phyloP scores from a whole-genome alignment of 2,329 filamentous ascomycete species.

The Akanthomyces lecanii region DNA sequence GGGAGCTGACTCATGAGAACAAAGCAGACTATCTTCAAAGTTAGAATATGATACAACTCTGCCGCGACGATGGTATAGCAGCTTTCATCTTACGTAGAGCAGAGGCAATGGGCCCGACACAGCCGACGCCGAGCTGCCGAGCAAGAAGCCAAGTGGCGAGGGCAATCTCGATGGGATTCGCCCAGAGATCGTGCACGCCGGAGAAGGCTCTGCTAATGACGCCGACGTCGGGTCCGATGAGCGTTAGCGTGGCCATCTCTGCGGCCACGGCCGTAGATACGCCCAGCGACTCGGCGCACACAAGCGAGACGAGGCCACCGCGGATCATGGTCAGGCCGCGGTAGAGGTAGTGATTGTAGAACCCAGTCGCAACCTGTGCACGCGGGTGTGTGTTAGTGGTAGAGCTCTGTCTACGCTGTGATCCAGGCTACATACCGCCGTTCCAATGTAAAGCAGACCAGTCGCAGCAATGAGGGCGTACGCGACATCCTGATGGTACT shows the following conservation, averaged over 20 bases:
- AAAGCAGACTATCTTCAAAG: conserved; percentile 15
- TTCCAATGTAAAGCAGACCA: conserved; percentile 20
- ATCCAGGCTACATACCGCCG: conserved; percentile 17
- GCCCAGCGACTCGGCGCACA: conserved; percentile 18
- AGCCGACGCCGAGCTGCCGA: conserved; percentile 17
- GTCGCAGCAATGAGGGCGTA: conserved; percentile 22
- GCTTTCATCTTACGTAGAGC: conserved; percentile 9
- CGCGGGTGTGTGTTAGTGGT: too few species aligned
- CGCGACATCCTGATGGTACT: conserved; percentile 15
- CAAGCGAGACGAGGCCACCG: conserved; percentile 25
- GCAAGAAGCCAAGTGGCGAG: conserved; percentile 18
- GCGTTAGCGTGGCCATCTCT: conserved; percentile 13
- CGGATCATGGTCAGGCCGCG: conserved; percentile 30
- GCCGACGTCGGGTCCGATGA: conserved; percentile 16
- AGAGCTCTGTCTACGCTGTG: neutral
- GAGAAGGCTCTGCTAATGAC: conserved; percentile 17
- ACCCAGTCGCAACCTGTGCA: conserved; percentile 19
- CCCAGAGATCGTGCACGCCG: conserved; percentile 18
- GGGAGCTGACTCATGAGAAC: conserved; percentile 17
- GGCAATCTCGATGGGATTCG: conserved; percentile 17
- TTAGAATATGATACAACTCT: too few species aligned
- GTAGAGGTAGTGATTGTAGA: conserved; percentile 24
- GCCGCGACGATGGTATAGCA: too few species aligned
- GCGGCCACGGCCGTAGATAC: neutral
- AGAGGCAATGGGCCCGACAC: conserved; percentile 18